Conservation (phyloP, 805 yeast species). For the Metschnikowia aberdeeniae region DNA sequence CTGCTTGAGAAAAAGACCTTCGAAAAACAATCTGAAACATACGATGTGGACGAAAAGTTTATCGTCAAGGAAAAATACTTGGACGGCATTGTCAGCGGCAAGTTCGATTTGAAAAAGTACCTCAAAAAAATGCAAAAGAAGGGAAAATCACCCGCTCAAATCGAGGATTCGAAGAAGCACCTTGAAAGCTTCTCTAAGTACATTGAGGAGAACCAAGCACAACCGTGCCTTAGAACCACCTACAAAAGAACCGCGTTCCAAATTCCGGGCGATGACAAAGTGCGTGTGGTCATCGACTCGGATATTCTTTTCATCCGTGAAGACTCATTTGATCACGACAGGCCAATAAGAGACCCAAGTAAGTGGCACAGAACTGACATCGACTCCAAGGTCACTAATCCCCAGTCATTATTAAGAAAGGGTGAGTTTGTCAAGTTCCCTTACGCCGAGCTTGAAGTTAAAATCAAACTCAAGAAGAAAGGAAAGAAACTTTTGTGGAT, state of each 20-base stretch:
- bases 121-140: conserved; percentile 60
- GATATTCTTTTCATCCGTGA: conserved; percentile 86
- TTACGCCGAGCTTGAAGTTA: conserved; percentile 83
- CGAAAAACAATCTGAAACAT: conserved; percentile 50
- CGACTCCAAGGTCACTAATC: conserved; percentile 69
- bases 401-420: conserved; percentile 69
- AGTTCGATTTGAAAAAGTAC: conserved; percentile 44
- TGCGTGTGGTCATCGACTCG: conserved; percentile 85
- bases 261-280: conserved; percentile 94
- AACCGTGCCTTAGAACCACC: conserved; percentile 82
- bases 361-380: conserved; percentile 92
- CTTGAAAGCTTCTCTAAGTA: conserved; percentile 60
- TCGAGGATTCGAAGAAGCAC: conserved; percentile 50
- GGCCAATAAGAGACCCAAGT: conserved; percentile 85
- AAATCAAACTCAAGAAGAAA: conserved; percentile 47
- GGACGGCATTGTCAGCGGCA: conserved; percentile 63
- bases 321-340: conserved; percentile 75
- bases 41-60: conserved; percentile 59
- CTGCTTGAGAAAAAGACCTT: conserved; percentile 75
- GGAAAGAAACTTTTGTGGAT: conserved; percentile 67
- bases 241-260: conserved; percentile 95
- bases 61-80: conserved; percentile 77
- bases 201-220: conserved; percentile 60
- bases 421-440: conserved; percentile 87
- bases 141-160: conserved; percentile 49